Percentiles rank a stretch among this genome's conserved stretches.
Evolutionary conservation across 2,329 filamentous ascomycete species (phyloP).

Genomic region (Coleophoma cylindrospora): DNA sequence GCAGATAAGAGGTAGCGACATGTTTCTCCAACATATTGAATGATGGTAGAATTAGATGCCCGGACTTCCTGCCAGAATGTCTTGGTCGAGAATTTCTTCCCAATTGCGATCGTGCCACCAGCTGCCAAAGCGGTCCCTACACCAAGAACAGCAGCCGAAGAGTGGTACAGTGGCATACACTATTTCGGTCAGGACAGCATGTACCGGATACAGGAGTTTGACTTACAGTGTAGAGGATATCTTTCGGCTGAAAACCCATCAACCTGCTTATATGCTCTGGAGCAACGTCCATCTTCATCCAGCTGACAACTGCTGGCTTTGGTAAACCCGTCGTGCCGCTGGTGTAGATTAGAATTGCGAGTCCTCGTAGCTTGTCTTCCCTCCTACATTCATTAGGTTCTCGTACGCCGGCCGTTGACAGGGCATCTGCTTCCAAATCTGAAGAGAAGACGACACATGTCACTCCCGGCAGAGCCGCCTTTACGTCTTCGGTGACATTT

Average conservation of each 20-base stretch:
- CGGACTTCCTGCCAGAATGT: conserved; percentile 74
- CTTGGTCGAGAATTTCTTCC: conserved; percentile 72
- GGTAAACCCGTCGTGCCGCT: conserved; percentile 82
- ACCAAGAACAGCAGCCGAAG: conserved; percentile 68
- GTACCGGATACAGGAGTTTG: neutral
- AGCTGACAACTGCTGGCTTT: conserved; percentile 73
- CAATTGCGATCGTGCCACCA: conserved; percentile 65
- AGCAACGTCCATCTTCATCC: conserved; percentile 57
- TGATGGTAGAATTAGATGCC: conserved; percentile 64
- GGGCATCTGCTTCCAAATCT: conserved; percentile 49
- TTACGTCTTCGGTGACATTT: conserved; percentile 54
- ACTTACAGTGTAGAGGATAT: conserved; percentile 71
- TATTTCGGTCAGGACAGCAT: conserved; percentile 27
- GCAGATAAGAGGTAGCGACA: conserved; percentile 75
- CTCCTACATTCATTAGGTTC: conserved; percentile 52
- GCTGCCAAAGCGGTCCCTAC: conserved; percentile 54
- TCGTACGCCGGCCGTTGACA: conserved; percentile 45
- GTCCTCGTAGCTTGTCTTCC: conserved; percentile 43
- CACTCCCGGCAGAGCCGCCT: conserved; percentile 41
- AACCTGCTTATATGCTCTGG: conserved; percentile 48
- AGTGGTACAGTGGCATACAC: conserved; percentile 89
- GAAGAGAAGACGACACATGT: conserved; percentile 58
- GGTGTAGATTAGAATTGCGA: conserved; percentile 77
- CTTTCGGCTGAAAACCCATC: conserved; percentile 52
- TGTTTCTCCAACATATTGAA: conserved; percentile 88